Evolutionary conservation across 2,329 filamentous ascomycete species (phyloP), one percentile per base, ranked within the genome.

Genomic region (Fusarium nematophilum): DNA sequence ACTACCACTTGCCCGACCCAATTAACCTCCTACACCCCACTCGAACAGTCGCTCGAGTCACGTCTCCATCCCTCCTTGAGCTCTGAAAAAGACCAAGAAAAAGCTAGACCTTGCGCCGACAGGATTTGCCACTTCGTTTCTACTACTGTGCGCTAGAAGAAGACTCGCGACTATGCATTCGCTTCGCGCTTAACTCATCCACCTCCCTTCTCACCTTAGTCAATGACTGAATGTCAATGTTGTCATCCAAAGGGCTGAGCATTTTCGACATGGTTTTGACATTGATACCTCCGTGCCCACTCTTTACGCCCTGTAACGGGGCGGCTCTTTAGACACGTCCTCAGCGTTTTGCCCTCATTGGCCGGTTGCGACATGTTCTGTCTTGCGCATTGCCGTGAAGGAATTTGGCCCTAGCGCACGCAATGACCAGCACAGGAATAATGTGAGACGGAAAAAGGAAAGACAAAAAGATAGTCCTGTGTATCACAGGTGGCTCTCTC

Each of bases 401-500:
- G 13, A n/a, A 9, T 6, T n/a, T n/a, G n/a, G n/a, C n/a, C n/a
- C n/a, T n/a, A n/a, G n/a, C n/a, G n/a, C n/a, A n/a, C n/a, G n/a
- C n/a, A n/a, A n/a, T n/a, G n/a, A n/a, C n/a, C n/a, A n/a, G n/a
- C n/a, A n/a, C n/a, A n/a, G n/a, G n/a, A n/a, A n/a, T n/a, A n/a
- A n/a, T n/a, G n/a, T n/a, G n/a, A n/a, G n/a, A n/a, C n/a, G n/a
- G n/a, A n/a, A 26, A 27, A 39, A 39, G 15, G 23, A 15, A 39
- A 14, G 5, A 10, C 9, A 51, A 61, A 61, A 47, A 27, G 6
- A 0, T 18, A 29, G 9, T 37, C 17, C 47, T 48, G 53, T 14
- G 53, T 57, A 40, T 53, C 53, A 11, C 53, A 59, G 42, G 37
- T 53, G 56, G 56, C 56, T 23, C 39, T 59, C 56, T 58, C 55